Evolutionary conservation across 139 green algal species (phyloP).

Genomic region (Helicosporidium sp.): DNA sequence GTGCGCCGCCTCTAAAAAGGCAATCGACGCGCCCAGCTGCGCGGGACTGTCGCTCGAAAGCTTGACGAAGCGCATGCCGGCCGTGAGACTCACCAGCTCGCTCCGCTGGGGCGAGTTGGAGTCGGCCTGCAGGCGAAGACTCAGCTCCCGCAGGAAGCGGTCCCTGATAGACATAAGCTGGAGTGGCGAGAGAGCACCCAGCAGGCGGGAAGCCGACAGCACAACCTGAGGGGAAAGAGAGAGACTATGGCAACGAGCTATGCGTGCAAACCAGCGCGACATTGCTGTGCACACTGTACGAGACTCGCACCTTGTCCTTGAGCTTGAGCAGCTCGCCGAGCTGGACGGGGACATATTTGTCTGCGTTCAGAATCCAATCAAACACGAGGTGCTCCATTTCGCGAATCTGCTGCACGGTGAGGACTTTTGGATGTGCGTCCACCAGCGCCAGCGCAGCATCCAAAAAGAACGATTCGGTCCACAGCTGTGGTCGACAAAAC

Average conservation of each 20-base stretch:
- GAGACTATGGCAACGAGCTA: not conserved
- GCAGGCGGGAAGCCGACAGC: slow-evolving; percentile 3
- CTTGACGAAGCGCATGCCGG: slow-evolving; percentile 23
- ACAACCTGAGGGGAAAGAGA: not conserved
- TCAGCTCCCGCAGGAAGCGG: slow-evolving; percentile 24
- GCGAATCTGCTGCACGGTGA: slow-evolving; percentile 10
- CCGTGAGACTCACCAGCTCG: slow-evolving; percentile 16
- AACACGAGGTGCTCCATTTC: slow-evolving; percentile 31
- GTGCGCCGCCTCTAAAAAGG: slow-evolving; percentile 38
- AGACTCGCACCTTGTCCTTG: slow-evolving; percentile 9
- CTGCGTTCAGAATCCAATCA: slow-evolving; percentile 35
- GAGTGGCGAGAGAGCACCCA: slow-evolving; percentile 20
- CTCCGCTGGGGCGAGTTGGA: slow-evolving; percentile 9
- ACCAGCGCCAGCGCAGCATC: slow-evolving; percentile 33
- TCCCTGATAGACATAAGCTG: slow-evolving; percentile 9
- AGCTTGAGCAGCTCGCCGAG: slow-evolving; percentile 7
- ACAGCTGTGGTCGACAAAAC: slow-evolving; percentile 18
- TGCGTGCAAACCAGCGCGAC: not conserved
- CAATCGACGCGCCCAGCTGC: slow-evolving; percentile 19
- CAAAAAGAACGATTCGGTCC: slow-evolving; percentile 45
- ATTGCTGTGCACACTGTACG: not conserved
- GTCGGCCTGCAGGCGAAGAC: slow-evolving; percentile 25
- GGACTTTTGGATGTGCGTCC: slow-evolving; percentile 7
- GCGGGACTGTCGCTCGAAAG: slow-evolving; percentile 18
- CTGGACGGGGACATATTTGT: slow-evolving; percentile 26